Evolutionary conservation across 164 flowering plant species (phyloP), one percentile per base, ranked within the genome.

Genomic region (Amborella trichopoda): DNA sequence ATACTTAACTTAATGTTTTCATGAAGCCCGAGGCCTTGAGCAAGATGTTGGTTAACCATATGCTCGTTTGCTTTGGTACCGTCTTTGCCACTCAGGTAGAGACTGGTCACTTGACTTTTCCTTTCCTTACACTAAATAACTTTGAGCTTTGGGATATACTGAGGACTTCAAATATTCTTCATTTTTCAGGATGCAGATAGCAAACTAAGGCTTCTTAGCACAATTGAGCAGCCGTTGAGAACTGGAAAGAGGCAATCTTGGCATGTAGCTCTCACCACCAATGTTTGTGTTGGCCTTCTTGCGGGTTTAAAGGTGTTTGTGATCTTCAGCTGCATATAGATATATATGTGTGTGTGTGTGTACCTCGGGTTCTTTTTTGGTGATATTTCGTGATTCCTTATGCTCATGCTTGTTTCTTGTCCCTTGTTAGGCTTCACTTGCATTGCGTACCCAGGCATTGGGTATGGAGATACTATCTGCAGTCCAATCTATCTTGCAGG

Each of bases 11-110:
- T n/a, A n/a, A n/a, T n/a, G n/a, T n/a, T n/a, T n/a, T n/a, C n/a
- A 23, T 84, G 78, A 64, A 91, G 99, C 94, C 99, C 43, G 99
- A 80, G 70, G 72, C 86, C 26, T 56, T 75, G 46, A 73, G 74
- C 65, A 87, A 82, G 69, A 74, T 77, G 58, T 50, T 84, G 69
- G 94, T 87, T 54, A 91, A 91, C 66, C 94, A 91, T 68, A 87
- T 71, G 96, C 83, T 91, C 17, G 77, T 80, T 18, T 82, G 86
- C 68, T 82, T 84, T 53, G 96, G 96, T 33, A 59, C 67, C 40
- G 68, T 84, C 52, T 87, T 91, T 76, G 93, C 99, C 43, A 63
- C 76, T 63, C 82, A 84, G 83, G 99, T 84, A 53, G 18, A 48
- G 60, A 50, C 52, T n/a, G 32, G 23, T 42, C 0, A 33, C 18